Evolutionary conservation across 2,329 filamentous ascomycete species (phyloP), one percentile per base, ranked within the genome.

Genomic region (Alternaria gansuensis): DNA sequence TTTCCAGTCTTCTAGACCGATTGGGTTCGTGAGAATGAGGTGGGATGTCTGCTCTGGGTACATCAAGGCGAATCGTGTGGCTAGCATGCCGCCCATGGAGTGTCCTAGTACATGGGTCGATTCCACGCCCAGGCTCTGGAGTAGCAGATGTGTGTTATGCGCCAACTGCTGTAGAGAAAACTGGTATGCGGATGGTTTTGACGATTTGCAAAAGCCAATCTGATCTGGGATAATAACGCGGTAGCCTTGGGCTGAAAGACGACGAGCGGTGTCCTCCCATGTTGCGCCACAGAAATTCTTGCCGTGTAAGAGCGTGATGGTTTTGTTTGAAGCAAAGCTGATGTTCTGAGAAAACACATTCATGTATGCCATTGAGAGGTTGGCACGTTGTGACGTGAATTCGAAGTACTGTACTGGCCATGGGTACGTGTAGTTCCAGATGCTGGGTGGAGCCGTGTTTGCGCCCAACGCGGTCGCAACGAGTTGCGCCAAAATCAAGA

Each of bases 361-460:
- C 82, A 86, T 84, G 63, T 84, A 85, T 14, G 83, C 83, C 83
- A 85, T 86, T 40, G 83, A 77, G 26, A 85, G 71, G n/a, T 78
- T 70, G 46, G 81, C 77, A 13, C 74, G 71, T 69, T 85, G 83
- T 39, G 82, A 83, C 2, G 70, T 73, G 65, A 86, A 81, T 40
- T 72, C 75, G 72, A 82, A 84, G 33, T 82, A 74, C 59, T 83
- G 60, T n/a, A 71, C 57, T 2, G 82, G 83, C 69, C 78, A 84
- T 21, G 82, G 82, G 64, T 85, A 85, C 1, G 82, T 82, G 69
- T 83, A 73, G 36, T 72, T 64, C 67, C 67, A 69, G 26, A 51
- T 41, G 33, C 65, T 65, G 14, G 67, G 64, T 5, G 65, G 64
- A 13, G 64, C 33, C 5, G 62, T 51, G 2, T 39, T 62, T 40